Base-by-base conservation (phyloP, 441 rosid genomes). In the Pelargonium cotyledonis region DNA sequence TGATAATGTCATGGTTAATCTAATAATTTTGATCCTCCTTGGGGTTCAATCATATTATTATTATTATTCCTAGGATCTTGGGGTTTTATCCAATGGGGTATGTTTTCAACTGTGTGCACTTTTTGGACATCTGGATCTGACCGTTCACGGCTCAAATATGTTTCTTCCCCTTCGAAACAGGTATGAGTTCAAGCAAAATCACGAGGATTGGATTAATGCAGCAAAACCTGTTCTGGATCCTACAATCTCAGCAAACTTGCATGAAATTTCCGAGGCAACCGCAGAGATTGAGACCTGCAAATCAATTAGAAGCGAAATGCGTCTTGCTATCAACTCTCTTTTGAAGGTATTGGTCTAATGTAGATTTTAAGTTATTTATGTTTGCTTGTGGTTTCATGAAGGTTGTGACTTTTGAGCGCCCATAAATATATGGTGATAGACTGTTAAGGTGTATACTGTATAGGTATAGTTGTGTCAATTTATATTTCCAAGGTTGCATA, bases 171-270 rank as follows among this genome's bases (percentile, higher is more conserved):
- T 72, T 76, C 65, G 77, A 23, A 66, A 41, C 84, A 95, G 99
- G 80, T 83, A 85, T 62, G 98, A 95, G 76, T 89, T 95, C 76
- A 85, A 79, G 77, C 29, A 40, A 65, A 80, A 78, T 76, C 95
- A 95, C 70, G 84, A 73, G 40, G 93, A 86, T 58, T 92, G 99
- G 99, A 82, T 95, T 68, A 77, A 80, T 23, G 55, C 78, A 3
- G 88, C 74, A 65, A 95, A 88, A 80, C 98, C 96, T 68, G 78
- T 77, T 72, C 81, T 91, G 62, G 92, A 86, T 78, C 79, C 92
- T 66, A 68, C 76, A 40, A 68, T 88, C 72, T 84, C 80, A 46
- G 72, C 85, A 44, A 83, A 86, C 68, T 41, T 89, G 74, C 14
- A 74, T 74, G 91, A 85, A 74, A 62, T 38, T 23, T n/a, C 70